Evolutionary conservation across 495 filamentous ascomycete genomes (phyloP), one percentile per base, ranked within the genome.

Genomic region (Podospora fimiseda): DNA sequence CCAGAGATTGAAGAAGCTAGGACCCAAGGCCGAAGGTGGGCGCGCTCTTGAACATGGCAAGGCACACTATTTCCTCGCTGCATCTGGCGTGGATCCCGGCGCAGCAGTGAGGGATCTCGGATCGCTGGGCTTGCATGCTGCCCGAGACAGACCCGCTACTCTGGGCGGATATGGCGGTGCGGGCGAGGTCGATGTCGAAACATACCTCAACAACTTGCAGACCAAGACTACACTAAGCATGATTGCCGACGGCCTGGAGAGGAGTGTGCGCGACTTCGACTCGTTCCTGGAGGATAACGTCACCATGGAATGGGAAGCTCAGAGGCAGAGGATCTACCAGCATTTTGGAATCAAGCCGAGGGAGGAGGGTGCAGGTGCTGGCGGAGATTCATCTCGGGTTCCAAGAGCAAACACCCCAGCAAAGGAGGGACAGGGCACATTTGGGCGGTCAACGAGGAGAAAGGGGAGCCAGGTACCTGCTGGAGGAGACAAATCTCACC

Each of bases 261-360:
- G 90, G 50, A 89, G 90, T 13, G 84, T 89, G 38, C 82, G 81
- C 15, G 92, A 96, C 62, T 97, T 99, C 58, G 90, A 99, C 63
- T 67, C 78, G 37, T 96, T 94, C 66, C 71, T 99, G 41, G 93
- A 96, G 64, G 90, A 95, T 57, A 92, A 93, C 62, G 85, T 96
- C 6, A 88, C 89, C 7, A 84, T 93, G 74, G 88, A 96, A 66
- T 97, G 92, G 92, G 90, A 97, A 50, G 82, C 85, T 5, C 93
- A 97, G 70, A 84, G 91, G 36, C 87, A 85, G 63, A 83, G 83
- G 48, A 95, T 97, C 48, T 96, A 96, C 65, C 82, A 95, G 60
- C 93, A 99, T 64, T 97, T 99, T 65, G 93, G 93, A 7, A 85
- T 99, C 38, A 86, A 79, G 52, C 76, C 83, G 7, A 81, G 76